These are phyloP conservation scores for Claviceps lovelessii DNA, from an alignment of 2,329 filamentous ascomycete genomes.

Conservation along the genomic window DNA sequence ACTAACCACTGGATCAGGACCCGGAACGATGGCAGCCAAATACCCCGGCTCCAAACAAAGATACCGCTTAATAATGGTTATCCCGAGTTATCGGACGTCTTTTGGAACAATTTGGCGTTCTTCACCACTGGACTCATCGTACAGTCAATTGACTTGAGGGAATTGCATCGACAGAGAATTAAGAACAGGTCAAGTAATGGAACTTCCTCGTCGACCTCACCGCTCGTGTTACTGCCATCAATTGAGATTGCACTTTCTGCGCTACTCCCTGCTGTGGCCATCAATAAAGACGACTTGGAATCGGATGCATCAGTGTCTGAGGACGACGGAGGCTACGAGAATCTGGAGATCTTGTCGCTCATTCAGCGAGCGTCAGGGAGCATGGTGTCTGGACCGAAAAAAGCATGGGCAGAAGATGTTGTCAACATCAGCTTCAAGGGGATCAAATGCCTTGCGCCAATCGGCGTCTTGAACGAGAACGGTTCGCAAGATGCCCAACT, in stretches of 20 bases:
- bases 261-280: slow-evolving; percentile 24
- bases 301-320: slow-evolving; percentile 1
- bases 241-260: slow-evolving; percentile 36
- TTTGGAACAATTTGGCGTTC: slow-evolving; percentile 38
- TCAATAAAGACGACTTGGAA: slow-evolving; percentile 10
- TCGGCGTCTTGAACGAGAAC: slow-evolving; percentile 3
- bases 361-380: slow-evolving; percentile 10
- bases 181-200: slow-evolving; percentile 22
- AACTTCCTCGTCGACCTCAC: slow-evolving; percentile 25
- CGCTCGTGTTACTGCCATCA: slow-evolving; percentile 32
- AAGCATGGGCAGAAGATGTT: slow-evolving; percentile 44
- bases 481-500: slow-evolving; percentile 13
- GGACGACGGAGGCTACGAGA: slow-evolving; percentile 3
- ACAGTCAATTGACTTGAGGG: slow-evolving; percentile 34
- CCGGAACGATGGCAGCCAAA: slow-evolving; percentile 12
- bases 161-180: slow-evolving; percentile 30
- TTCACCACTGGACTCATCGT: slow-evolving; percentile 37
- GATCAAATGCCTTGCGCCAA: slow-evolving; percentile 17
- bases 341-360: slow-evolving; percentile 12
- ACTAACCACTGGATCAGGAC: slow-evolving; percentile 5
- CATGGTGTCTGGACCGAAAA: slow-evolving; percentile 12
- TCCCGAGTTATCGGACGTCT: slow-evolving; percentile 30
- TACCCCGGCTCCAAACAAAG: slow-evolving; percentile 20
- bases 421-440: slow-evolving; percentile 44
- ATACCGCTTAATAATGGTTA: slow-evolving; percentile 30